phyloP scores from a whole-genome alignment of 805 yeast genomes.

The Candida multigemmis region DNA sequence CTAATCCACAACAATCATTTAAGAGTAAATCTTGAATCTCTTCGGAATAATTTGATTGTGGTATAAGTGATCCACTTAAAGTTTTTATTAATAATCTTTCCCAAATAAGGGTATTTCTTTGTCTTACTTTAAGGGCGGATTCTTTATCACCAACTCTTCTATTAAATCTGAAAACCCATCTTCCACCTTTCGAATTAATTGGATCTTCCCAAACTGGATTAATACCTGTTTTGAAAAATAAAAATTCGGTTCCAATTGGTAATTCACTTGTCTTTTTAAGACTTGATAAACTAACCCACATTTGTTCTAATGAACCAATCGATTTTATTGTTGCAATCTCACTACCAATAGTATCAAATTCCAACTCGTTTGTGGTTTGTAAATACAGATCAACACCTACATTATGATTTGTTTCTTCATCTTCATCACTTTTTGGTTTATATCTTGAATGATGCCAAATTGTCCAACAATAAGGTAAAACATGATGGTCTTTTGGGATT shows the following conservation, averaged over 20 bases:
- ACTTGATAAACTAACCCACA: slow-evolving; percentile 37
- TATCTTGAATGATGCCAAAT: slow-evolving; percentile 38
- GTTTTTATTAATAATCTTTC: slow-evolving; percentile 45
- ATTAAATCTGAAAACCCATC: slow-evolving; percentile 50
- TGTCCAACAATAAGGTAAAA: slow-evolving; percentile 40
- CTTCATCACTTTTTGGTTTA: slow-evolving; percentile 10
- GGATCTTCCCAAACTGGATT: slow-evolving; percentile 68
- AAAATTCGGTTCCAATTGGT: slow-evolving; percentile 41
- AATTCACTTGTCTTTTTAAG: slow-evolving; percentile 31
- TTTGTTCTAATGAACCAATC: slow-evolving; percentile 43
- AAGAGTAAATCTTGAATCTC: slow-evolving; percentile 28
- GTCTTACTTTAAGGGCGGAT: slow-evolving; percentile 13
- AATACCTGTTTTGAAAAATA: slow-evolving; percentile 49
- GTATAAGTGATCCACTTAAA: slow-evolving; percentile 41
- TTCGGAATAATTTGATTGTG: slow-evolving; percentile 18
- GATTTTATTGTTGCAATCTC: slow-evolving; percentile 6
- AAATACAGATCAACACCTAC: slow-evolving; percentile 34
- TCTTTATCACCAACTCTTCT: slow-evolving; percentile 18
- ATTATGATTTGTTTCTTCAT: slow-evolving; percentile 7
- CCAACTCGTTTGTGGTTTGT: slow-evolving; percentile 35
- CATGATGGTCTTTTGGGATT: slow-evolving; percentile 24
- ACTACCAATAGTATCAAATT: slow-evolving; percentile 20
- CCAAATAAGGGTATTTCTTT: slow-evolving; percentile 39
- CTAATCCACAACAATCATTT: slow-evolving; percentile 51
- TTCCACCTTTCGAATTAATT: slow-evolving; percentile 48